Evolutionary conservation across 73 alveolate species (phyloP).

Genomic region (Durusdinium trenchii): DNA sequence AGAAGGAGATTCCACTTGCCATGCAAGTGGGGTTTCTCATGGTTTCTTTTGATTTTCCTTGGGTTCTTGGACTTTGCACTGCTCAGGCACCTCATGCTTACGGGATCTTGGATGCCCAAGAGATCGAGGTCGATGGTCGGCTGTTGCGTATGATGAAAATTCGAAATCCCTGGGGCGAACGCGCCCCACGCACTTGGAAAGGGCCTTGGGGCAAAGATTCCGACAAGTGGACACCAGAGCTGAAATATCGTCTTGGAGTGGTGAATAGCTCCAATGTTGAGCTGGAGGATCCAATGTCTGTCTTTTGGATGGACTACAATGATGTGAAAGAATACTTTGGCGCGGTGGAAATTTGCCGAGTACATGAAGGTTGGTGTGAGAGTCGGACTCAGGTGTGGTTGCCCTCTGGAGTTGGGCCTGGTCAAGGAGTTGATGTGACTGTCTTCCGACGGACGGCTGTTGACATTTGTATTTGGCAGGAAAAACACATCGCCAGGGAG

Average conservation of each 20-base stretch:
- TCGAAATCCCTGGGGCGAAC: constrained; percentile 99
- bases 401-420: constrained; percentile 87
- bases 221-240: constrained; percentile 87
- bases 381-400: constrained; percentile 71
- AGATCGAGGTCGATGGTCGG: constrained; percentile 96
- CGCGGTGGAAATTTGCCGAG: constrained; percentile 91
- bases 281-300: constrained; percentile 94
- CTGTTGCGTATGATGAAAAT: constrained; percentile 97
- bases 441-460: constrained; percentile 87
- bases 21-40: background rate
- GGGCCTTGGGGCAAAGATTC: constrained; percentile 92
- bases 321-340: constrained; percentile 92
- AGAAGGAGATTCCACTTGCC: background rate
- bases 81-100: constrained; percentile 98
- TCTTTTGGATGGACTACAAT: constrained; percentile 90
- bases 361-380: constrained; percentile 83
- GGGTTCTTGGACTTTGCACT: background rate
- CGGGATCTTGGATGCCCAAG: constrained; percentile 98
- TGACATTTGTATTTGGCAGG: constrained; percentile 87
- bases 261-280: constrained; percentile 81
- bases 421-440: constrained; percentile 87
- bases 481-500: constrained; percentile 91
- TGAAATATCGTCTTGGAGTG: constrained; percentile 75
- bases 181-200: constrained; percentile 96
- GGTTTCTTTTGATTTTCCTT: too few relatives aligned